These are phyloP conservation scores for Leishmania tropica DNA, from an alignment of 208 protist species.

Conservation along the genomic window DNA sequence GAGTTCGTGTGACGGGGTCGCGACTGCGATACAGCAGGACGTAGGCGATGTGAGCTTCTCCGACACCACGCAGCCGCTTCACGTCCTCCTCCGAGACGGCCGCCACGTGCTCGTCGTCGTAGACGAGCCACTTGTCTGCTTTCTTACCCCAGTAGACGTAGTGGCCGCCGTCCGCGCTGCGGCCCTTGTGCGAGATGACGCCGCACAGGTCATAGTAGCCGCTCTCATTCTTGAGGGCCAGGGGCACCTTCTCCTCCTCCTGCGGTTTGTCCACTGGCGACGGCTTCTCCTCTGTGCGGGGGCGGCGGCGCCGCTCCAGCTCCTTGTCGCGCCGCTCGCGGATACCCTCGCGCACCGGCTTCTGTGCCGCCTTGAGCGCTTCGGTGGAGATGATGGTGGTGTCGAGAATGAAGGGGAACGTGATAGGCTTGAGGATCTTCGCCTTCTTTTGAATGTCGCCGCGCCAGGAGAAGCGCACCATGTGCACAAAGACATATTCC, in stretches of 20 bases:
- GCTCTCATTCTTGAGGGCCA: constrained; percentile 46
- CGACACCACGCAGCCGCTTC: constrained; percentile 68
- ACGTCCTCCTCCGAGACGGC: constrained; percentile 77
- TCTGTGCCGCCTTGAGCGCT: constrained; percentile 45
- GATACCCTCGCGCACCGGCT: constrained; percentile 44
- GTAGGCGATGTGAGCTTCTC: constrained; percentile 87
- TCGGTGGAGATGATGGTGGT: constrained; percentile 52
- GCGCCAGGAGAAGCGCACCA: constrained; percentile 92
- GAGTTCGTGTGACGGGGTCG: constrained; percentile 50
- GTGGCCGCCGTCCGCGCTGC: constrained; percentile 87
- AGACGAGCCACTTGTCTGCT: constrained; percentile 65
- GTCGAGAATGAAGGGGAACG: constrained; percentile 83
- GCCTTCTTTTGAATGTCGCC: constrained; percentile 81
- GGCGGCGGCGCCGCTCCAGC: constrained; percentile 44
- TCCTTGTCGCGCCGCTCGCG: constrained; percentile 61
- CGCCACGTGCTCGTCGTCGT: constrained; percentile 76
- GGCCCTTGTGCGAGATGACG: constrained; percentile 92
- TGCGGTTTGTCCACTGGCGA: constrained; percentile 10
- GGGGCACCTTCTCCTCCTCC: constrained; percentile 27
- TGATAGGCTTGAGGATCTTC: constrained; percentile 88
- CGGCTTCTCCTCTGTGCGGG: constrained; percentile 13
- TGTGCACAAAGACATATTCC: constrained; percentile 87
- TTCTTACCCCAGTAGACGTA: constrained; percentile 94
- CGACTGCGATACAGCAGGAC: constrained; percentile 80
- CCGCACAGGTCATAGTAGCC: constrained; percentile 92